Conservation (phyloP, 169 alveolate species). For the Cyclospora cayetanensis region DNA sequence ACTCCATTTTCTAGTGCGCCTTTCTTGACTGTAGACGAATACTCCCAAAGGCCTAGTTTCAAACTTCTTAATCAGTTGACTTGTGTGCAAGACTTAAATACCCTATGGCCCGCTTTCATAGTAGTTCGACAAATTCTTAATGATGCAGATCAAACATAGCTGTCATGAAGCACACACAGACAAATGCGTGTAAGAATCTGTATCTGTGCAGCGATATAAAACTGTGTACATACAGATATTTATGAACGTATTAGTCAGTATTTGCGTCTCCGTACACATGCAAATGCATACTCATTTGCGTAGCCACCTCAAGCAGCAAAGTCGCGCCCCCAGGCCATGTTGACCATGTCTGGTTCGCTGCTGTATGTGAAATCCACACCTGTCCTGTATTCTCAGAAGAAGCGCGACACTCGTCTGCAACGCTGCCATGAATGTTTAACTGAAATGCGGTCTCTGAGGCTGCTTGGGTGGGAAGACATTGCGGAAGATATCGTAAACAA, state of each 20-base stretch:
- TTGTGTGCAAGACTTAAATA: no score
- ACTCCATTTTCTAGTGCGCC: background rate
- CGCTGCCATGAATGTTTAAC: constrained; percentile 31
- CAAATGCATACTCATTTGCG: background rate
- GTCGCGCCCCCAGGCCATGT: no score
- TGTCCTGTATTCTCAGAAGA: background rate
- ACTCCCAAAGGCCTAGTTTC: no score
- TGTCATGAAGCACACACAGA: background rate
- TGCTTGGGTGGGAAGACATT: constrained; percentile 67
- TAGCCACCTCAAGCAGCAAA: no score
- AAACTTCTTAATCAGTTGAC: no score
- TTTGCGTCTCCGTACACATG: background rate
- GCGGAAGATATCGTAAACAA: background rate
- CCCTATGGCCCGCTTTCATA: no score
- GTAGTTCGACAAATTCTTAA: no score
- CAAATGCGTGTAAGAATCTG: background rate
- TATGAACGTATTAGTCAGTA: background rate
- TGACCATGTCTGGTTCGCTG: no score
- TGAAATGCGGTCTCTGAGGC: constrained; percentile 50
- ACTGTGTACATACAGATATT: background rate
- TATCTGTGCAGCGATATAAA: background rate
- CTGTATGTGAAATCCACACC: no score
- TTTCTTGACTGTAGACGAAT: background rate
- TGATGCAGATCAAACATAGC: no score
- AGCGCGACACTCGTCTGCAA: constrained; percentile 37